These are phyloP conservation scores for Salix purpurea DNA, from an alignment of 345 rosid species.

Conservation along the genomic window DNA sequence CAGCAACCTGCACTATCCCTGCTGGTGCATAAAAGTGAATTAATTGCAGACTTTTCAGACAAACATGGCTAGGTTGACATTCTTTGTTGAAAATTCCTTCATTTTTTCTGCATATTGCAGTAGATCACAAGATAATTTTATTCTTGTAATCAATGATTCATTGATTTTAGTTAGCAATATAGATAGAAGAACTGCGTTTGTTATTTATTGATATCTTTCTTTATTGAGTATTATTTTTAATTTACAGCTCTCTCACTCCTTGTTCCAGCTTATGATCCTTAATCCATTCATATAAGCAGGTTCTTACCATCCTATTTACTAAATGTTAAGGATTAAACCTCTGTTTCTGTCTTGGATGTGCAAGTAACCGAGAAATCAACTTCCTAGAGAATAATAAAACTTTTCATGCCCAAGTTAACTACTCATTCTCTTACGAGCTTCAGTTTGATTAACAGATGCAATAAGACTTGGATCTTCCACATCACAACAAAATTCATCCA, in stretches of 20 bases:
- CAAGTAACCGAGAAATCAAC: neutral
- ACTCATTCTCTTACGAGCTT: neutral
- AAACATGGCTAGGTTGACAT: neutral
- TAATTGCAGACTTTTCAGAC: neutral
- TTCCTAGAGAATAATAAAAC: neutral
- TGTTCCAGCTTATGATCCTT: too few relatives aligned
- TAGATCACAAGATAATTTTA: neutral
- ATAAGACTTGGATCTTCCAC: neutral
- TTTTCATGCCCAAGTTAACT: neutral
- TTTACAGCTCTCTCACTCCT: neutral
- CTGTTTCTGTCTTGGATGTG: neutral
- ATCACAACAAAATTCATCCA: neutral
- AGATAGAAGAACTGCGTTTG: neutral
- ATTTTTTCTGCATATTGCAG: neutral
- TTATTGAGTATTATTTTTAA: neutral
- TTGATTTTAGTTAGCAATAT: neutral
- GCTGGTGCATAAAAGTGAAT: neutral
- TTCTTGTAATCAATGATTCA: neutral
- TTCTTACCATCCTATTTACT: neutral
- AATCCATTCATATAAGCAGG: neutral
- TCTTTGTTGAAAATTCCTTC: neutral
- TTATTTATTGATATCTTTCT: neutral
- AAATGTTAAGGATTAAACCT: neutral
- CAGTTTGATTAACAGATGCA: neutral
- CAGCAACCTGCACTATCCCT: neutral